Evolutionary conservation across 345 rosid genomes (phyloP), one percentile per base, ranked within the genome.

Genomic region (Lepidium africanum): DNA sequence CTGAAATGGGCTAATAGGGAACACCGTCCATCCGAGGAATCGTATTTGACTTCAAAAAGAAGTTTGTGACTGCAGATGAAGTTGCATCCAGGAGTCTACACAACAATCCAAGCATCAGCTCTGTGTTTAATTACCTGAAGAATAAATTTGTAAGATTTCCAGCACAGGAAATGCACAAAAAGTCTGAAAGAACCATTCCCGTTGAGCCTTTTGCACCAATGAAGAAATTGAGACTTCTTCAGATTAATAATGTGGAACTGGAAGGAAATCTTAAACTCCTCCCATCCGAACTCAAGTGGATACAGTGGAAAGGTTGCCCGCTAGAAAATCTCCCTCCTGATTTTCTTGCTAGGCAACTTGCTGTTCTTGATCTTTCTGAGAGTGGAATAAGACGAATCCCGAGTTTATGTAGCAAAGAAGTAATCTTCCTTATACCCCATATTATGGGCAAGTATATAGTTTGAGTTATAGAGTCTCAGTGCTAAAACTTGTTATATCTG

Each of bases 301-400:
- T 90, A 23, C 88, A 81, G 36, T 87, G 91, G 97, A 84, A 76
- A 76, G 79, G 81, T 15, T 87, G 92, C 56, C 76, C 82, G 3
- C 40, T 82, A 78, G 56, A 74, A 76, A 59, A 45, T 21, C 76
- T 90, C 35, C 88, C 88, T 45, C 63, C 74, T 19, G 70, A 77
- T 49, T 72, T 79, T 60, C 65, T 46, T 61, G 75, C 79, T 45
- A 2, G 42, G 14, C 43, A 82, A 55, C 87, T 87, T 47, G 86
- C 81, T 14, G 84, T 90, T 67, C 89, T 87, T 73, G 84, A 90
- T 79, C 90, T 90, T 74, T 82, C 92, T 10, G 76, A 76, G 11
- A 86, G 97, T 80, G 40, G 67, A 60, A 77, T 87, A 47, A 67
- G 68, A 63, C 33, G 3, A 23, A 30, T 90, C 47, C 79, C 79